These are phyloP conservation scores for Pyricularia sp. DNA, from an alignment of 2,329 filamentous ascomycete species.

Conservation along the genomic window DNA sequence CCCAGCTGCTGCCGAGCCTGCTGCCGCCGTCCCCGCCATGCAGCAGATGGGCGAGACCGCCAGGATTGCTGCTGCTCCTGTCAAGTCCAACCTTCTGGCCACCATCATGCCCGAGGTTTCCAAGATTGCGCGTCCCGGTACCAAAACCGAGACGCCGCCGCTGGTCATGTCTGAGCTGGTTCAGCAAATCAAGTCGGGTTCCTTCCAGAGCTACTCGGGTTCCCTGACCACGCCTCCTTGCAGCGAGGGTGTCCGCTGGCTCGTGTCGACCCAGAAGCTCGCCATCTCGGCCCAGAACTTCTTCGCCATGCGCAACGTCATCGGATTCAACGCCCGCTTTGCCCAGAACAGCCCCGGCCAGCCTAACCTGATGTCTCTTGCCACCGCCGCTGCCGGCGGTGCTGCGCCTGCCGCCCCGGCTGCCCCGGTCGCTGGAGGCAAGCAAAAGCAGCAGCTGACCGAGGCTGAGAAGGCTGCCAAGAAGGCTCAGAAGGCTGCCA, in stretches of 20 bases:
- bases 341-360: slow-evolving; percentile 31
- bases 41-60: slow-evolving; percentile 25
- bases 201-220: slow-evolving; percentile 34
- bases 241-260: slow-evolving; percentile 36
- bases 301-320: slow-evolving; percentile 27
- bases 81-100: slow-evolving; percentile 31
- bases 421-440: neutral
- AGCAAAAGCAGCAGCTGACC: neutral
- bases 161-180: slow-evolving; percentile 34
- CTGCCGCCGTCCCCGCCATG: neutral
- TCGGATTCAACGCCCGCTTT: slow-evolving; percentile 38
- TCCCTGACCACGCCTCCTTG: slow-evolving; percentile 42
- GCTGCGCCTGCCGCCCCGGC: neutral
- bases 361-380: slow-evolving; percentile 23
- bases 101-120: slow-evolving; percentile 32
- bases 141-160: slow-evolving; percentile 26
- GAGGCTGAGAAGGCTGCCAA: neutral
- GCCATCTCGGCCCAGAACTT: slow-evolving; percentile 27
- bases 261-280: slow-evolving; percentile 33
- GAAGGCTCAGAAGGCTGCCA: neutral
- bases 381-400: neutral
- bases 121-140: slow-evolving; percentile 32
- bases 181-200: slow-evolving; percentile 22
- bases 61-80: slow-evolving; percentile 27
- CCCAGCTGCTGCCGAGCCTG: neutral